phyloP scores from a whole-genome alignment of 2,329 filamentous ascomycete species.

The Trichophyton simii region DNA sequence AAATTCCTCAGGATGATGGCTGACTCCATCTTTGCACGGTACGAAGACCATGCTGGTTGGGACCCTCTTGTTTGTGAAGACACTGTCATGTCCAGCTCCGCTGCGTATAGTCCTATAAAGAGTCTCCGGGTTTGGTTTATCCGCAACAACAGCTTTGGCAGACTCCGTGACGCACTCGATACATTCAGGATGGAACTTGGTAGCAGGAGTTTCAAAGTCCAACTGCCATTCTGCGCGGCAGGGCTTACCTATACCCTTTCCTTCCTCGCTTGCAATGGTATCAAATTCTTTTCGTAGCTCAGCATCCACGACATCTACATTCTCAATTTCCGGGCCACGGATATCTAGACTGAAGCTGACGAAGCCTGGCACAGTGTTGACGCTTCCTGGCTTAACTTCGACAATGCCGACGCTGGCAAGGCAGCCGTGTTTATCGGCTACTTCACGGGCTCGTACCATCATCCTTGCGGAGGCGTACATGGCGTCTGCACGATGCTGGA shows the following conservation, averaged over 20 bases:
- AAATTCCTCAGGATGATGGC: constrained; percentile 53
- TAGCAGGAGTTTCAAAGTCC: constrained; percentile 49
- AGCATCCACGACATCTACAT: constrained; percentile 46
- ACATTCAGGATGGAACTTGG: constrained; percentile 55
- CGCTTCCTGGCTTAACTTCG: constrained; percentile 52
- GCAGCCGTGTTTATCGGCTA: constrained; percentile 48
- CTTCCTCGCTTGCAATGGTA: constrained; percentile 45
- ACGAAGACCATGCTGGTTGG: constrained; percentile 58
- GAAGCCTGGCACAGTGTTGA: constrained; percentile 59
- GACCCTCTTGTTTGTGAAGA: constrained; percentile 46
- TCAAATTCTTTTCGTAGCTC: constrained; percentile 47
- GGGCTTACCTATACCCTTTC: constrained; percentile 39
- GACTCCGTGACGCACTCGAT: constrained; percentile 52
- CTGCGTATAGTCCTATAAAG: constrained; percentile 44
- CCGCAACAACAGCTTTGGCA: constrained; percentile 45
- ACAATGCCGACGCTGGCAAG: constrained; percentile 60
- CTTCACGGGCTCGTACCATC: constrained; percentile 52
- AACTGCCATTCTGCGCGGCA: constrained; percentile 47
- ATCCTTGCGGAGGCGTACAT: constrained; percentile 54
- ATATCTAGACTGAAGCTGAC: constrained; percentile 60
- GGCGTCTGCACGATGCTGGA: constrained; percentile 54
- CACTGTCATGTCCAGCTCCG: constrained; percentile 55
- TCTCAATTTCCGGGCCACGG: constrained; percentile 45
- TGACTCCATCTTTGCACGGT: constrained; percentile 50
- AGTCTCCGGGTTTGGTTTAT: constrained; percentile 31